Evolutionary conservation across 2,329 filamentous ascomycete species (phyloP), one percentile per base, ranked within the genome.

Genomic region (Colletotrichum brevisporum): DNA sequence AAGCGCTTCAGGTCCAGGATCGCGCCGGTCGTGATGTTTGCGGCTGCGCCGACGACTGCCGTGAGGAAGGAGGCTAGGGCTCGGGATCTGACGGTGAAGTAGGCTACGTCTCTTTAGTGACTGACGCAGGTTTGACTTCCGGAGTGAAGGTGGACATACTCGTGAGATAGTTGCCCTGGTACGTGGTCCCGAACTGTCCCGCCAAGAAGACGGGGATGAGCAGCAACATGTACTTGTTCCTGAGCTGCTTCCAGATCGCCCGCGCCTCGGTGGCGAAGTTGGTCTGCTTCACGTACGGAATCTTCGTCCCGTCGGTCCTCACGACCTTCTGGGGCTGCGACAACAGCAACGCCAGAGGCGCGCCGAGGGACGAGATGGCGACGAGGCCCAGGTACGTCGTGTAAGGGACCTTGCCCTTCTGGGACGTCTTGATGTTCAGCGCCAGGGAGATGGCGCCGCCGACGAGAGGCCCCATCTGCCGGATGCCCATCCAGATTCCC

Each of bases 361-460:
- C 76, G 1, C 82, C 84, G 0, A 85, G 77, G 50, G 81, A 84
- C 71, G 84, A 83, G 53, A 86, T 82, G 27, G 82, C 82, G 47
- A 85, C 82, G 47, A 85, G 83, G 10, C 79, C 81, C 39, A 84
- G 78, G 67, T 84, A 84, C 0, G 82, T 84, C 9, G 79, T 75
- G n/a, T 77, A 78, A 0, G 76, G 76, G 1, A 83, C 78, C 18
- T 79, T 79, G 36, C 82, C 82, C 2, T 76, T 73, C 0, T 80
- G 78, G 18, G 79, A 77, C 6, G 76, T 74, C 53, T 76, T 76
- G 36, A 78, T 76, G 71, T 86, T 87, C 10, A 87, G 71, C 0
- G 81, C 85, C 2, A 87, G 77, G 21, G 83, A 83, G 70, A 87
- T 86, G 3, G 83, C 80, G 5, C 84, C 85, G 12, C 85, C 85